Evolutionary conservation across 2,329 filamentous ascomycete genomes (phyloP), one percentile per base, ranked within the genome.

Genomic region (Stemphylium beticola): DNA sequence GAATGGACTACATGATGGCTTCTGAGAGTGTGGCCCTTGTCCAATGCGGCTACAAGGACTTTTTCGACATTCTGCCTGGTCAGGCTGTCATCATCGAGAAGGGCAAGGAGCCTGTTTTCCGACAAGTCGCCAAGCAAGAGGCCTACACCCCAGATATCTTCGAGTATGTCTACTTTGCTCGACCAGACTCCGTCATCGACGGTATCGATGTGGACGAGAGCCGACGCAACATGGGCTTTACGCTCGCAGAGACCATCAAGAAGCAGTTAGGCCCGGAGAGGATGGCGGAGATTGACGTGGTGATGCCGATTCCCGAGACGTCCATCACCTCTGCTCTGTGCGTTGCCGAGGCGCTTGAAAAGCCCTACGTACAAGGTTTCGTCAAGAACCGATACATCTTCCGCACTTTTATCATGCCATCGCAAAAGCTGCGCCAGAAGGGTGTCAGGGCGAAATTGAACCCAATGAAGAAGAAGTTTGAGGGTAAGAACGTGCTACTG

Each of bases 361-460:
- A 91, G 73, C 89, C 90, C 1, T 92, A 90, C 68, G 88, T 85
- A 54, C 89, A 91, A 70, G 92, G 87, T 2, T 93, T 96, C 66
- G 87, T 96, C 61, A 96, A 95, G 82, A 96, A 96, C 76, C 84
- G 91, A 47, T 96, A 96, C 73, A 89, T 96, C 56, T 92, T 91
- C 82, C 85, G 91, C 44, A 96, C 91, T 0, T 95, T 93, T 74
- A 93, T 92, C 71, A 90, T 91, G 87, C 88, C 93, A 1, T 89
- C 89, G 24, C 93, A 97, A 74, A 86, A 86, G 64, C 84, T 87
- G 15, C 84, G 93, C 4, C 86, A 95, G 68, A 93, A 93, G 77
- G 89, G 91, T 63, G 92, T 98, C 9, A 88, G 93, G 4, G 86
- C 93, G 43, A 98, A 98, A 78, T 83, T 98, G 34, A 93, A 90